Base-by-base conservation (phyloP, 495 filamentous ascomycete genomes). In the Poronia punctata region DNA sequence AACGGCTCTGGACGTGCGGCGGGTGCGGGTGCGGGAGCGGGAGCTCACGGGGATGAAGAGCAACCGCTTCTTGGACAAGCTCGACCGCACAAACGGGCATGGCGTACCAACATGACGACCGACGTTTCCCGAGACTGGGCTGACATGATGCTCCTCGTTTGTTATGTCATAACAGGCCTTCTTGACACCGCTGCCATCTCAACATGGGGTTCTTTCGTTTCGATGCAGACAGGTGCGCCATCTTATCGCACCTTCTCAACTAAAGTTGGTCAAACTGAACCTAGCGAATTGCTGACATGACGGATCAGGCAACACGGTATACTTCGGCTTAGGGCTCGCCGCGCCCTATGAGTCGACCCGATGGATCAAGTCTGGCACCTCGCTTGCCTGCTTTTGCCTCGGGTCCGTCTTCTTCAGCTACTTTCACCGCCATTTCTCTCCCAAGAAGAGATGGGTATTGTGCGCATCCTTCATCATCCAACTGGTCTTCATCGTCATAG, bases 201-300 rank as follows among this genome's bases (percentile, higher is more conserved):
- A 18, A 79, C 79, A 17, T 86, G 83, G 83, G 82, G 82, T 9
- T 77, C 78, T 1, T 86, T 88, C 50, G 82, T 83, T 17, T 82
- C 76, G 49, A 86, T 88, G 83, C 82, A 88, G 52, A 86, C 83
- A 17, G 82, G 82, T 67, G 54, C 42, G 26, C n/a, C n/a, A 14
- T 24, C 31, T 15, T 16, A 7, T 31, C 19, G 43, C 23, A 18
- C 42, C 18, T 10, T 19, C 15, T 32, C 2, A 11, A 10, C 8
- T 16, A 7, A 14, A n/a, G 18, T 18, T 35, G 14, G 30, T 35
- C n/a, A n/a, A 25, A 38, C 16, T 36, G 28, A 38, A 11, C 17
- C 38, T 34, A 11, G 10, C 24, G n/a, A 38, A 17, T 18, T 25
- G 32, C 38, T 40, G 17, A 40, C 21, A 10, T 1, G 1, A n/a